Evolutionary conservation across 805 yeast genomes (phyloP), one percentile per base, ranked within the genome.

Genomic region (Metschnikowia peoriensis): DNA sequence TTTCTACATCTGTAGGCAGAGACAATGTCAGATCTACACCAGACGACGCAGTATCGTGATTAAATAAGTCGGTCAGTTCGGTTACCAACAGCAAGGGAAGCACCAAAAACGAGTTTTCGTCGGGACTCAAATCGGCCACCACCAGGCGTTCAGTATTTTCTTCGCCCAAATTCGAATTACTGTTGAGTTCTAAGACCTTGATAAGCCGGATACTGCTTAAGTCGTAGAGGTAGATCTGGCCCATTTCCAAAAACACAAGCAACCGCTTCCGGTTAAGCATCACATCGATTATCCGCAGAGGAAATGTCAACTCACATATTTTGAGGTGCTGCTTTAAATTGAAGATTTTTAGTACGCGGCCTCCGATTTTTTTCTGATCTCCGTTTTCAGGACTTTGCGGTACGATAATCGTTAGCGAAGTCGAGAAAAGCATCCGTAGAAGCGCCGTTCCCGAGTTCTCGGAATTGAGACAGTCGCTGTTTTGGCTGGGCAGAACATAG

Each of bases 281-380:
- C 35, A 93, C 86, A 47, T 82, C 82, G 28, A 86, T 72, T 1
- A 93, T 85, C 7, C 84, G 73, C 4, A 89, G 82, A 1, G 97
- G 93, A 67, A 91, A 94, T 0, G 93, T 82, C 59, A 93, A 73
- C 64, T 93, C 98, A 69, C 98, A 93, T 16, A 93, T 90, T 63
- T 73, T 73, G 43, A 72, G 55, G 47, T 70, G 69, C 52, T 72
- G 78, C 58, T 74, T 75, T 47, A 73, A 61, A 51, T 75, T 75
- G 60, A 65, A 70, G 15, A 75, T 71, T 49, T 70, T 70, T 34
- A 75, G 58, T 16, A 68, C 53, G n/a, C 76, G 59, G 46, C 66
- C 66, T 17, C 72, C 71, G 7, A 53, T 40, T 11, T 51, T 43
- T n/a, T n/a, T n/a, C n/a, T n/a, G n/a, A 34, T 52, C 53, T 34